Evolutionary conservation across 345 rosid genomes (phyloP), one percentile per base, ranked within the genome.

Genomic region (Salix viminalis): DNA sequence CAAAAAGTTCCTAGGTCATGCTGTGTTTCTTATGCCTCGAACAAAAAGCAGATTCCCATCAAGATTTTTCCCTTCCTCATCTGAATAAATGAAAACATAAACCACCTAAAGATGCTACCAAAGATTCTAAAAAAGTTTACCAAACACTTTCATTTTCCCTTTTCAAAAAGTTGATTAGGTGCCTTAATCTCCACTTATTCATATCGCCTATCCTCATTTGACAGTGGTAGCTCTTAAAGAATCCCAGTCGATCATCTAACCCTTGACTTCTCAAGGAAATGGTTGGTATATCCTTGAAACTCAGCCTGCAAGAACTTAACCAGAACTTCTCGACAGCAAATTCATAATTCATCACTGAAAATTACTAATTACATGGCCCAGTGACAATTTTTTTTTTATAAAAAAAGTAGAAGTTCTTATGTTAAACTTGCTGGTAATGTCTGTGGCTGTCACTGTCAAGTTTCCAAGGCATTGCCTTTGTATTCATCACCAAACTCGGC

Each of bases 21-120:
- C 28, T 18, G 32, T 23, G 4, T n/a, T 69, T 65, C 37, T 65
- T 64, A 39, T 19, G 65, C 44, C 41, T 77, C 48, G 60, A 67
- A 76, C 54, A 52, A 15, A 69, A 77, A 73, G 62, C 37, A 65
- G 69, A 69, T 50, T 23, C 76, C 65, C 28, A 46, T 13, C 9
- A 61, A 60, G 66, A 62, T 62, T 24, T 62, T 26, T 13, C 7
- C 6, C 66, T 14, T 46, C 34, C 67, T 14, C 18, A 0, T 3
- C 18, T 30, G 69, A 32, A 32, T 65, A 65, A 32, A 30, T 30
- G 19, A 36, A 65, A 32, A 15, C 7, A 65, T 32, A 10, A 11
- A 6, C 42, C 69, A 65, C 34, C 69, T 30, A 65, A 65, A 65
- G 69, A 65, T 65, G 19, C 14, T 65, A 14, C 42, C 44, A 41